These are phyloP conservation scores for Calonectria montana DNA, from an alignment of 2,329 filamentous ascomycete genomes.

Conservation along the genomic window DNA sequence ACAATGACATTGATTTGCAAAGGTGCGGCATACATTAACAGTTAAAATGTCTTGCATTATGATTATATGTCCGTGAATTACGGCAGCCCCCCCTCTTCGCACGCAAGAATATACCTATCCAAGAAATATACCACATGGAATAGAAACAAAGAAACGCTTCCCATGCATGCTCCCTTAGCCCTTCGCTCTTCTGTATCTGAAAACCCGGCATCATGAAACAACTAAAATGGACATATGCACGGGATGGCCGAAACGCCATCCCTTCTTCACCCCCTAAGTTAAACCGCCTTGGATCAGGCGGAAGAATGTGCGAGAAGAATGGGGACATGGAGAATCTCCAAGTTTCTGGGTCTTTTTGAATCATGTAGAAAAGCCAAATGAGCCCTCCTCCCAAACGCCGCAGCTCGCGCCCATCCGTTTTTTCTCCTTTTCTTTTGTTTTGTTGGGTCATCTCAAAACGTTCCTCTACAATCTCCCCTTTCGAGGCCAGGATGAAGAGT, in stretches of 20 bases:
- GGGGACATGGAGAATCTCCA: not conserved
- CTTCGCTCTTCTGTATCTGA: constrained; percentile 6
- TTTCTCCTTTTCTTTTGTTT: not conserved
- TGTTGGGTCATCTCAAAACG: constrained; percentile 5
- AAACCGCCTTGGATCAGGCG: not conserved
- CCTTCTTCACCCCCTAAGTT: not conserved
- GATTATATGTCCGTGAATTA: constrained; percentile 34
- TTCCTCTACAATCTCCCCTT: not conserved
- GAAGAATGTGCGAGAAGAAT: not conserved
- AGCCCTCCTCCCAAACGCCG: constrained; percentile 38
- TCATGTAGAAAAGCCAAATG: constrained; percentile 28
- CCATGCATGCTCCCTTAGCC: constrained; percentile 6
- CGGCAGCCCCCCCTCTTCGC: not conserved
- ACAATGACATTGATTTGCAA: not conserved
- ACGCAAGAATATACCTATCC: constrained; percentile 5
- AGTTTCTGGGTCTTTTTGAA: constrained; percentile 7
- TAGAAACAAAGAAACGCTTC: constrained; percentile 15
- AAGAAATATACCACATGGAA: constrained; percentile 10
- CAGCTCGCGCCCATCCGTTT: constrained; percentile 30
- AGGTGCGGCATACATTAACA: not conserved
- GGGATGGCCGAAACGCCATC: constrained; percentile 8
- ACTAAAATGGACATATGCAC: constrained; percentile 19
- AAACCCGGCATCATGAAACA: constrained; percentile 20
- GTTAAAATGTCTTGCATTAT: constrained; percentile 32
- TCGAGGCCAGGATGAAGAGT: not conserved